A percentile compares a stretch with the other conserved stretches of the same genome.
These are phyloP conservation scores for Colletotrichum euphorbiae DNA, from an alignment of 2,329 filamentous ascomycete species.

Conservation along the genomic window DNA sequence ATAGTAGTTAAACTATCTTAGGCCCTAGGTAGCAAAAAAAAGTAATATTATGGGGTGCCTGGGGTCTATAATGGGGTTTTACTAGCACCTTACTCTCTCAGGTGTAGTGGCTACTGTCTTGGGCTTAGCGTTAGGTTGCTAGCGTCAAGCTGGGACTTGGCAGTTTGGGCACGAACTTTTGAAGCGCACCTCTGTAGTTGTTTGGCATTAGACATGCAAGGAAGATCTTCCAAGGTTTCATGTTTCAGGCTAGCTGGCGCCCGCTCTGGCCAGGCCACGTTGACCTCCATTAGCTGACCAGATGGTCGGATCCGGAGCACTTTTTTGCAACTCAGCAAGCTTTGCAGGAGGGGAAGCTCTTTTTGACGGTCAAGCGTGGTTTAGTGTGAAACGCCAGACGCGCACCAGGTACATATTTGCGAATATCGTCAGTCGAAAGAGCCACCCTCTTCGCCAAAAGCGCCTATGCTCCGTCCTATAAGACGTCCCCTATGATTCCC, in stretches of 20 bases:
- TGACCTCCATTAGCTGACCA: conserved; percentile 34
- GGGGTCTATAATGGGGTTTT: no score
- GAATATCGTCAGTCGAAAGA: conserved; percentile 27
- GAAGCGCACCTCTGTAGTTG: no score
- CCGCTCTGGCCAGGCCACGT: conserved; percentile 36
- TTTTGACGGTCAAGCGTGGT: conserved; percentile 2
- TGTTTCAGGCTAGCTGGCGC: conserved; percentile 36
- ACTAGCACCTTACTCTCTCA: no score
- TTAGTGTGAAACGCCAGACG: conserved; percentile 32
- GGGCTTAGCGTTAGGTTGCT: no score
- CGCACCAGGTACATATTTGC: conserved; percentile 8
- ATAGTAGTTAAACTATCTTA: no score
- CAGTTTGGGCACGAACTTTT: no score
- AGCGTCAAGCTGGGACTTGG: no score
- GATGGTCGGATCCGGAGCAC: conserved; percentile 30
- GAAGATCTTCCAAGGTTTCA: conserved; percentile 38
- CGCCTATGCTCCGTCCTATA: conserved; percentile 3
- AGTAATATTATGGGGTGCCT: no score
- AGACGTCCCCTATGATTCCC: conserved; percentile 1
- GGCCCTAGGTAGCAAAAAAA: no score
- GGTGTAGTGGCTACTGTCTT: no score
- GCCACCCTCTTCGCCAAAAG: background rate
- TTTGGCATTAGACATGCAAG: conserved; percentile 30
- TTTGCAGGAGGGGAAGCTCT: conserved; percentile 13
- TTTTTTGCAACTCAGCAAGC: background rate